These are phyloP conservation scores for Cryptococcus sp. DNA, from an alignment of 1,284 basidiomycete species.

Conservation along the genomic window DNA sequence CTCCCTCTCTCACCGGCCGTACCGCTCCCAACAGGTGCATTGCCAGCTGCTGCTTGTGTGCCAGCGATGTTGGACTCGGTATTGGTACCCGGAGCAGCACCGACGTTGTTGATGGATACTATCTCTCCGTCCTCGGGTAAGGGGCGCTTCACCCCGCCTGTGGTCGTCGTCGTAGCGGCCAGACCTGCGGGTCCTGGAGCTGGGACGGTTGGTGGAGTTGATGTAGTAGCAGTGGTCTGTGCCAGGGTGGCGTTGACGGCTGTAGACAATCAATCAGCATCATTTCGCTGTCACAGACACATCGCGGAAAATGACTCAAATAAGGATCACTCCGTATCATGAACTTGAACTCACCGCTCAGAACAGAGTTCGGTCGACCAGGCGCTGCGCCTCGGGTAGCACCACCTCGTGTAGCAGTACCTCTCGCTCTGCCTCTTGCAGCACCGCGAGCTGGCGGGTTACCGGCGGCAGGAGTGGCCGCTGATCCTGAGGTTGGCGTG, in stretches of 20 bases:
- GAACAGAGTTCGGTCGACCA: slow-evolving; percentile 20
- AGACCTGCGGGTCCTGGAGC: neutral
- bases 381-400: slow-evolving; percentile 17
- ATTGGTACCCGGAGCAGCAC: slow-evolving; percentile 1
- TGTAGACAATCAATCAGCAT: slow-evolving; percentile 6
- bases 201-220: slow-evolving; percentile 1
- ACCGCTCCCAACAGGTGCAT: slow-evolving; percentile 8
- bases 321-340: neutral
- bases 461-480: slow-evolving; percentile 8
- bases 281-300: neutral
- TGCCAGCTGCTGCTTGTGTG: slow-evolving; percentile 16
- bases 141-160: slow-evolving; percentile 27
- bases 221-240: slow-evolving; percentile 7
- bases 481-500: slow-evolving; percentile 7
- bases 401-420: slow-evolving; percentile 4
- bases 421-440: slow-evolving; percentile 12
- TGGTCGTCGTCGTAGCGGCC: slow-evolving; percentile 3
- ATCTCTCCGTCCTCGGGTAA: slow-evolving; percentile 38
- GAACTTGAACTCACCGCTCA: slow-evolving; percentile 21
- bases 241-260: slow-evolving; percentile 47
- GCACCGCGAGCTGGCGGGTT: slow-evolving; percentile 10
- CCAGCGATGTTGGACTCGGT: slow-evolving; percentile 14
- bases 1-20: slow-evolving; percentile 17
- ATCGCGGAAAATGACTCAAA: neutral
- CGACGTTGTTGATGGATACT: neutral